phyloP scores from a whole-genome alignment of 495 filamentous ascomycete species.

The Tuber aestivum region DNA sequence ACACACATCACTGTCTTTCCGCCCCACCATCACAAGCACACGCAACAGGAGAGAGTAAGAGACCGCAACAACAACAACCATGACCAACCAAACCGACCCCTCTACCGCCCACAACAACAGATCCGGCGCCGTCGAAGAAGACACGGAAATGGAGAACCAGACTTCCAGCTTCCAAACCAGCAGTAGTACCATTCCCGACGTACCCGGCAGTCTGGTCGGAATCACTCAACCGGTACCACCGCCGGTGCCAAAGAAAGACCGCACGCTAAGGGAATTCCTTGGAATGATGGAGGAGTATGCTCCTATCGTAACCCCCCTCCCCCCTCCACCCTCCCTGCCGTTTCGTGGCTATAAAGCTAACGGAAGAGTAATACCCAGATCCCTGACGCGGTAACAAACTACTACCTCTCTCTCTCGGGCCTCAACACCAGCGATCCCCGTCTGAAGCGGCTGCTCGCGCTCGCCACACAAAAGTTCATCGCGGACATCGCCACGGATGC shows the following conservation, averaged over 20 bases:
- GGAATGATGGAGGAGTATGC: constrained; percentile 98
- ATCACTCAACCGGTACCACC: constrained; percentile 25
- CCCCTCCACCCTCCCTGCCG: neutral
- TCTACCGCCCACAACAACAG: constrained; percentile 27
- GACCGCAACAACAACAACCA: constrained; percentile 20
- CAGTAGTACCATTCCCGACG: constrained; percentile 20
- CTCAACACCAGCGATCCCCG: constrained; percentile 82
- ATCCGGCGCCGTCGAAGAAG: constrained; percentile 35
- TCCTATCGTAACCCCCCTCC: constrained; percentile 66
- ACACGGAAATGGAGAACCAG: constrained; percentile 39
- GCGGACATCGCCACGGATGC: constrained; percentile 95
- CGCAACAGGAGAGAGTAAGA: neutral
- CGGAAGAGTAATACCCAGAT: constrained; percentile 55
- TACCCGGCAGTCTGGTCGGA: constrained; percentile 23
- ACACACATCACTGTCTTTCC: neutral
- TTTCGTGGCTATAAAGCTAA: neutral
- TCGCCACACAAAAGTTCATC: constrained; percentile 96
- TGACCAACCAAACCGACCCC: constrained; percentile 32
- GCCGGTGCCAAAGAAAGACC: constrained; percentile 58
- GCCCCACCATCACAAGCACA: neutral
- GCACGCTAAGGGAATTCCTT: constrained; percentile 81
- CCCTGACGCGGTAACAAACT: constrained; percentile 92
- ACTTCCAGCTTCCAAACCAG: constrained; percentile 23
- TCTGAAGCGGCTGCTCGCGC: constrained; percentile 84
- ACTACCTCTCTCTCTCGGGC: constrained; percentile 93